A percentile compares a stretch with the other conserved stretches of the same genome.
Evolutionary conservation across 768 basidiomycete genomes (phyloP).

Genomic region (Pleurotus platypus): DNA sequence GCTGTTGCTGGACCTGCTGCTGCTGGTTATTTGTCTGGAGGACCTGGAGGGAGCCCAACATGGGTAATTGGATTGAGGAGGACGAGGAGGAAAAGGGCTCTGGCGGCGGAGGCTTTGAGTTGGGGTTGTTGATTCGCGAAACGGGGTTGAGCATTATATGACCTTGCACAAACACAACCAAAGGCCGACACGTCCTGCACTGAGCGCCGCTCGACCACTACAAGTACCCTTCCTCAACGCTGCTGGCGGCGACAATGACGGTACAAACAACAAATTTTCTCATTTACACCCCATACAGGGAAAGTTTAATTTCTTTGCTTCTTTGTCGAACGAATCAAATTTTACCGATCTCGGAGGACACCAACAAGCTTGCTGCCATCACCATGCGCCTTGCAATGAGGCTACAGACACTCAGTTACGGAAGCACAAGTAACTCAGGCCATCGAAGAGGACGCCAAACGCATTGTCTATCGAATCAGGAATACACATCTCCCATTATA

Average conservation of each 20-base stretch:
- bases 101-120: conserved; percentile 8
- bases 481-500: neutral
- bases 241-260: neutral
- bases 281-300: neutral
- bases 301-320: neutral
- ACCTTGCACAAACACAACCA: conserved; percentile 7
- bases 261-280: neutral
- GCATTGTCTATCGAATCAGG: neutral
- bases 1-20: conserved; percentile 55
- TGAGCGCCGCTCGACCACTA: neutral
- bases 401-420: neutral
- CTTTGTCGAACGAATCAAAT: neutral
- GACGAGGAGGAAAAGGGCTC: conserved; percentile 15
- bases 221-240: neutral
- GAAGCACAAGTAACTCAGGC: too few species aligned
- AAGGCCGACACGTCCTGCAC: conserved; percentile 8
- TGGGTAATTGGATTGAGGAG: conserved; percentile 49
- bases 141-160: conserved; percentile 9
- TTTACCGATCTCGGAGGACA: neutral
- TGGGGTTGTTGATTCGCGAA: conserved; percentile 10
- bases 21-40: conserved; percentile 54
- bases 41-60: conserved; percentile 71
- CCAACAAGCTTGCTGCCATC: conserved; percentile 7
- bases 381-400: conserved; percentile 7
- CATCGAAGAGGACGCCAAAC: too few species aligned